Percentiles rank a stretch among this genome's conserved stretches.
Conservation (phyloP, 306 rosid species). For the Rosa lucieae region DNA sequence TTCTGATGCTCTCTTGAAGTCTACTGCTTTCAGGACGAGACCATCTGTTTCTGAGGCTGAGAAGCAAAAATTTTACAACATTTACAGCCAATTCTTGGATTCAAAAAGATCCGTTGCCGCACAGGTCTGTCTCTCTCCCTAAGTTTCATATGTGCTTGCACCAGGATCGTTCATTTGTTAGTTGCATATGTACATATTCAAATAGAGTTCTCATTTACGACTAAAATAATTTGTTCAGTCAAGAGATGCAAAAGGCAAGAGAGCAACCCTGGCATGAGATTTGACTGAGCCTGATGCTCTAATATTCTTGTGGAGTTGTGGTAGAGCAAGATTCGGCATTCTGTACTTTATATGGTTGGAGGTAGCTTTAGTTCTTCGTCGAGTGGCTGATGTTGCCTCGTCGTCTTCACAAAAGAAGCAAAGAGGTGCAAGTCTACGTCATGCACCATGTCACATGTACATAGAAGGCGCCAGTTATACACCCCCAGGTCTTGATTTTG, state of each 20-base stretch:
- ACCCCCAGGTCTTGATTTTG: not conserved
- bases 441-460: not conserved
- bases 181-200: not conserved
- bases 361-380: not conserved
- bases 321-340: not conserved
- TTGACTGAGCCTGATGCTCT: not conserved
- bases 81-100: slow-evolving; percentile 76
- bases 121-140: slow-evolving; percentile 57
- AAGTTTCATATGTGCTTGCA: not conserved
- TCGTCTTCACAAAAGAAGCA: not conserved
- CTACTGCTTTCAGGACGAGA: slow-evolving; percentile 65
- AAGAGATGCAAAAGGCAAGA: slow-evolving; percentile 91
- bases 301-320: not conserved
- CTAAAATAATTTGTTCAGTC: slow-evolving; percentile 44
- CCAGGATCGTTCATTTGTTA: not conserved
- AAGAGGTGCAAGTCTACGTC: not conserved
- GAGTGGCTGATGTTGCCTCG: not conserved
- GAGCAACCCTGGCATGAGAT: slow-evolving; percentile 82
- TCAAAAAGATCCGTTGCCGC: slow-evolving; percentile 76
- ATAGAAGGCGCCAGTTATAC: not conserved
- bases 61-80: slow-evolving; percentile 67
- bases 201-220: slow-evolving; percentile 10
- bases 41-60: slow-evolving; percentile 88
- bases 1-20: slow-evolving; percentile 61
- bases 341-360: not conserved